These are phyloP conservation scores for Aspergillus melleus DNA, from an alignment of 2,329 filamentous ascomycete genomes.

Conservation along the genomic window DNA sequence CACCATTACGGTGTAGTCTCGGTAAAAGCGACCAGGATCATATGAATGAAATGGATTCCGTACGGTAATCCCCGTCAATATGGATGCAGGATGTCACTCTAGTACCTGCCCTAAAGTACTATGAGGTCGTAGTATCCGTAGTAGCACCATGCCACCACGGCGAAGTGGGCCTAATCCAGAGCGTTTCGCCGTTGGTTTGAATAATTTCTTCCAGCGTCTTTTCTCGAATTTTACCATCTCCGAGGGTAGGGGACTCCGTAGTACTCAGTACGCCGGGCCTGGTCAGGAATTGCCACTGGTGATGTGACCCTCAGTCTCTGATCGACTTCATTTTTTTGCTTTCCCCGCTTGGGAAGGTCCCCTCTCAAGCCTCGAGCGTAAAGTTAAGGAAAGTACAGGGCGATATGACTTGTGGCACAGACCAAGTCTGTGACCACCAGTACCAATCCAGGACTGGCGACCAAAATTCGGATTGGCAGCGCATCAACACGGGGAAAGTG, in stretches of 20 bases:
- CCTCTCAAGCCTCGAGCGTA: neutral
- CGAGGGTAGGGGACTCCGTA: neutral
- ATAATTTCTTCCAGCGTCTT: constrained; percentile 6
- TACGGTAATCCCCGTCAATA: neutral
- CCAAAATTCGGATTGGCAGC: constrained; percentile 5
- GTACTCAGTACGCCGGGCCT: neutral
- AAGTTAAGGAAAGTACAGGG: constrained; percentile 8
- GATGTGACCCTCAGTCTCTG: neutral
- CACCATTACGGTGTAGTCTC: neutral
- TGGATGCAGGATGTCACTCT: neutral
- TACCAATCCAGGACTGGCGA: neutral
- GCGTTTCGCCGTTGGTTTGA: constrained; percentile 17
- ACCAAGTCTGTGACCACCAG: neutral
- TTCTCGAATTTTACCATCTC: constrained; percentile 9
- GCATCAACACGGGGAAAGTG: neutral
- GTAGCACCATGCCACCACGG: constrained; percentile 16
- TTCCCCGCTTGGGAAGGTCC: neutral
- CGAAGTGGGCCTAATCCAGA: constrained; percentile 13
- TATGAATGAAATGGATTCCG: constrained; percentile 2
- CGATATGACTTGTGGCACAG: constrained; percentile 1
- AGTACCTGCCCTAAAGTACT: constrained; percentile 2
- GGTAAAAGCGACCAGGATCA: constrained; percentile 6
- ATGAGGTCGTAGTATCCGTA: constrained; percentile 6
- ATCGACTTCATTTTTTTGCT: neutral
- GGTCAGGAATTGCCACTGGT: neutral